Conservation (phyloP, 2,329 filamentous ascomycete genomes). For the Xylariaceae sp. region DNA sequence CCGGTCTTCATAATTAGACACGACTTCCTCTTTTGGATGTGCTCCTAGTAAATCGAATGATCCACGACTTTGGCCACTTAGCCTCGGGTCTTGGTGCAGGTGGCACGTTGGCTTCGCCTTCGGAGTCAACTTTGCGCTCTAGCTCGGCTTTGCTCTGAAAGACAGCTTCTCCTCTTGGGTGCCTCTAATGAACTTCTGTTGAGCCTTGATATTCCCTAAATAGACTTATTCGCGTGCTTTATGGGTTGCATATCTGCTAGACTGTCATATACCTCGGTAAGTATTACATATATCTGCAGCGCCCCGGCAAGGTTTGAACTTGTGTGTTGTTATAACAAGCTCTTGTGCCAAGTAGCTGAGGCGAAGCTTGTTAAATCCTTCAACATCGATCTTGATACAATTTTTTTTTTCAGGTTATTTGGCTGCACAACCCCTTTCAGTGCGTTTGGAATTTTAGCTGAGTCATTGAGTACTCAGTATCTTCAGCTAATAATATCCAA, state of each 20-base stretch:
- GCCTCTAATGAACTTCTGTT: not conserved
- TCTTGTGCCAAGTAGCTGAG: slow-evolving; percentile 2
- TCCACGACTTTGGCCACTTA: no score
- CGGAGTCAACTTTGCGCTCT: not conserved
- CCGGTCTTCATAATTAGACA: no score
- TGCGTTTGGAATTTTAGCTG: slow-evolving; percentile 6
- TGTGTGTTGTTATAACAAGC: not conserved
- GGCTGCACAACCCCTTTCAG: slow-evolving; percentile 4
- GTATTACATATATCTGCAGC: no score
- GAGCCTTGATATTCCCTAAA: not conserved
- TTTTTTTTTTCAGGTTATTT: not conserved
- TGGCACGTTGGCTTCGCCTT: no score
- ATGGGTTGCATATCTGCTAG: not conserved
- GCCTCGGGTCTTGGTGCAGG: no score
- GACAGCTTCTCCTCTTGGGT: no score
- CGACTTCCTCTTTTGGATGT: no score
- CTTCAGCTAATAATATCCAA: not conserved
- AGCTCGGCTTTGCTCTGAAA: not conserved
- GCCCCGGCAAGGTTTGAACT: no score
- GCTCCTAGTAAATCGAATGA: no score
- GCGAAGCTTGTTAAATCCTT: not conserved
- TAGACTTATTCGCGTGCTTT: not conserved
- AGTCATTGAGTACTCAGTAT: slow-evolving; percentile 1
- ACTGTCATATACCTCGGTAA: not conserved
- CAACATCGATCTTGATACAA: not conserved